phyloP scores from a whole-genome alignment of 108 stramenopile species.

The Pseudonitzschia multiseries region DNA sequence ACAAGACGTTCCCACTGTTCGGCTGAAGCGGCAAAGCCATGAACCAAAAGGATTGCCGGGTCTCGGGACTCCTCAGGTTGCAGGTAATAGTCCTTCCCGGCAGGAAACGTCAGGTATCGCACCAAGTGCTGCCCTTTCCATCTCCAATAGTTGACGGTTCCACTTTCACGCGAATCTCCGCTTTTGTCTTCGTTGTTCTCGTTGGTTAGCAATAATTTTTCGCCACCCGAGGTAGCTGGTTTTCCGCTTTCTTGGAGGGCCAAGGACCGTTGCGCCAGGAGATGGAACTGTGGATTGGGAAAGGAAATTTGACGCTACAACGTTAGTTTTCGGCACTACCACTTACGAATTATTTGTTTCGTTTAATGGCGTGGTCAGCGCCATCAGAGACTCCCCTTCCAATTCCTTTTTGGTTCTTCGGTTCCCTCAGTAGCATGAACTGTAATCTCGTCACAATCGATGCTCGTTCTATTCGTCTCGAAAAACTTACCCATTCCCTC shows the following conservation, averaged over 20 bases:
- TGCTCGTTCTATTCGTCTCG: not conserved
- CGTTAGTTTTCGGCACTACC: not conserved
- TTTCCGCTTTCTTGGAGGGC: not conserved
- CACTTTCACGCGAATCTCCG: slow-evolving; percentile 6
- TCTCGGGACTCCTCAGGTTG: not conserved
- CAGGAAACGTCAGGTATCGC: slow-evolving; percentile 11
- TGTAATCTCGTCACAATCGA: too few relatives aligned
- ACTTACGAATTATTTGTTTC: too few relatives aligned
- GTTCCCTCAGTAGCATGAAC: not conserved
- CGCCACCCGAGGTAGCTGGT: slow-evolving; percentile 12
- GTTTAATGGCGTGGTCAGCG: too few relatives aligned
- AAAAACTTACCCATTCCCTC: slow-evolving; percentile 9
- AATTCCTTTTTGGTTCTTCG: not conserved
- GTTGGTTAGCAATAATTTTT: not conserved
- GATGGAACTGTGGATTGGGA: not conserved
- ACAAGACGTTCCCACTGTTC: slow-evolving; percentile 50
- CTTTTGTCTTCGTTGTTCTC: not conserved
- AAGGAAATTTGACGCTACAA: not conserved
- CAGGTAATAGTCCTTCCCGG: slow-evolving; percentile 3
- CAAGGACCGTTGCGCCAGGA: slow-evolving; percentile 3
- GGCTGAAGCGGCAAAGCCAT: slow-evolving; percentile 73
- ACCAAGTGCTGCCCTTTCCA: slow-evolving; percentile 15
- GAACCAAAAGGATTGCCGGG: slow-evolving; percentile 45
- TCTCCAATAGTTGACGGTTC: slow-evolving; percentile 13
- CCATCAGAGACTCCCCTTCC: too few relatives aligned